Base-by-base conservation (phyloP, 257 asterid species). In the Solanum peruvianum region DNA sequence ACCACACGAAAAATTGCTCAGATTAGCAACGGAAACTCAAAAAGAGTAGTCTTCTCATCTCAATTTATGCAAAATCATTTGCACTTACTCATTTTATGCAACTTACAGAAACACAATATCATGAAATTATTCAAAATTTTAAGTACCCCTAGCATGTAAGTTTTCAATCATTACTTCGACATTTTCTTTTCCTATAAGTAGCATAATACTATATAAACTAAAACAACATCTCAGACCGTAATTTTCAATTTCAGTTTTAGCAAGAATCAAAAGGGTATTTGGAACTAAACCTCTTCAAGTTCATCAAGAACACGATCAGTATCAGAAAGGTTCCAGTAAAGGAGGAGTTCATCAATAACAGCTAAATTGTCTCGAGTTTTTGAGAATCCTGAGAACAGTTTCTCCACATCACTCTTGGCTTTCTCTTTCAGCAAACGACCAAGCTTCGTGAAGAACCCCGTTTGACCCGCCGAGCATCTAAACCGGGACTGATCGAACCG, bases 361-460 rank as follows among this genome's bases (percentile, higher is more conserved):
- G 98, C 98, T 82, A 97, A 93, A 78, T 97, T 97, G 80, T 93
- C 98, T 56, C 99, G 88, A 16, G 99, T 96, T 91, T 96, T 95
- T 2, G 98, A 88, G 85, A 97, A 97, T 6, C 99, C 99, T 4
- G 99, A 97, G 87, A 97, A 94, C 10, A 95, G 45, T 85, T 94
- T 97, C 90, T 95, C 99, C 86, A 95, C 98, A 56, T 97, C 99
- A 31, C 94, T 97, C 73, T 95, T 97, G 81, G 99, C 99, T 88
- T 95, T 97, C 72, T 97, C 99, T 87, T 97, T 94, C 90, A 97
- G 94, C 52, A 97, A 88, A 37, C 99, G 94, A 69, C 99, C 99
- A 21, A 97, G 93, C 88, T 95, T 97, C 42, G 94, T 90, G 88
- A 97, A 97, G 92, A 97, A 95, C 21, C 97, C 97, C 52, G 98